Conservation (phyloP, 208 protist genomes). For the Leishmania braziliensis region DNA sequence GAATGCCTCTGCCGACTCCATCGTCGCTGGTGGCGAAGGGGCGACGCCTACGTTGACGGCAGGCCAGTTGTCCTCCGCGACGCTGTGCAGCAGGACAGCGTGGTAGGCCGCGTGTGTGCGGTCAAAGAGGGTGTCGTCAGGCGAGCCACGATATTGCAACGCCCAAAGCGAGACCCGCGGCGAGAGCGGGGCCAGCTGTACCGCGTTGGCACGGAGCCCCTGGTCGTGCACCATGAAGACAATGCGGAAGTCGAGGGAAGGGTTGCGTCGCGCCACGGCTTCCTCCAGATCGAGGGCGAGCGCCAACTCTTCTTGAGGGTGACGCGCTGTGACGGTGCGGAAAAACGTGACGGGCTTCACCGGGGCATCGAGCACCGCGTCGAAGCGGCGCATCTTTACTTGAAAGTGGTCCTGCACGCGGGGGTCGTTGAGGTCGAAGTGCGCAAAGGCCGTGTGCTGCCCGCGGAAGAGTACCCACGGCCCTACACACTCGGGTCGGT, state of each 20-base stretch:
- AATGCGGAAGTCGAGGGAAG: constrained; percentile 50
- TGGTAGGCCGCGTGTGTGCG: constrained; percentile 45
- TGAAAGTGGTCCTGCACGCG: constrained; percentile 54
- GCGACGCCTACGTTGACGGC: constrained; percentile 10
- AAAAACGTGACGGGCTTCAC: constrained; percentile 63
- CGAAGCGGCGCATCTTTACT: constrained; percentile 57
- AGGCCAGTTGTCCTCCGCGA: constrained; percentile 54
- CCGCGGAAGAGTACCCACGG: constrained; percentile 79
- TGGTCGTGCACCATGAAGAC: constrained; percentile 78
- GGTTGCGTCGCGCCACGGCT: constrained; percentile 48
- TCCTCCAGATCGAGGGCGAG: constrained; percentile 38
- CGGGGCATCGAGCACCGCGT: constrained; percentile 41
- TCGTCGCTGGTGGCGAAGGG: neutral
- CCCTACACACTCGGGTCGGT: constrained; percentile 75
- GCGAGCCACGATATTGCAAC: constrained; percentile 45
- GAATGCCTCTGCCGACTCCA: constrained; percentile 20
- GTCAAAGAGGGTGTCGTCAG: constrained; percentile 56
- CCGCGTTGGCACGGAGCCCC: constrained; percentile 39
- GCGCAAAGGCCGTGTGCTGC: constrained; percentile 78
- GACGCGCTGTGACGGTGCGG: constrained; percentile 64
- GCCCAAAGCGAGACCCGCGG: constrained; percentile 55
- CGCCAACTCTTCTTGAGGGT: constrained; percentile 59
- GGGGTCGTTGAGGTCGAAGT: constrained; percentile 78
- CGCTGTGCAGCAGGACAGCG: constrained; percentile 47
- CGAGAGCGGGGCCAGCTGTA: constrained; percentile 57